Percentiles rank a stretch among this genome's conserved stretches.
Conservation (phyloP, 2,329 filamentous ascomycete genomes). For the Sphaerulina musiva region DNA sequence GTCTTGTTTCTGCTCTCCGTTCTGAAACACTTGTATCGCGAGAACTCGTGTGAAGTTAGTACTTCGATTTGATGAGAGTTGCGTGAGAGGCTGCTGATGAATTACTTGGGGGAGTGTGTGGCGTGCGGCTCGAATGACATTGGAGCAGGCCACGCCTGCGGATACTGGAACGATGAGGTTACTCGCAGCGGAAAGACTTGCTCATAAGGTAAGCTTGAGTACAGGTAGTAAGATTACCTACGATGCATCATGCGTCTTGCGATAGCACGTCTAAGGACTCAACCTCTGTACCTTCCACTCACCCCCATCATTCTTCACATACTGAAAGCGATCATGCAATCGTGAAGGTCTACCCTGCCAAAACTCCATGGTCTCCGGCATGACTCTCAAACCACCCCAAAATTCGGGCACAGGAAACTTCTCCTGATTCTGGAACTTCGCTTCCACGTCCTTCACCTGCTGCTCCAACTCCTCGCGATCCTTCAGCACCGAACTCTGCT, state of each 20-base stretch:
- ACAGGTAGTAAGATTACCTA: no score
- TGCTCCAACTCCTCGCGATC: constrained; percentile 67
- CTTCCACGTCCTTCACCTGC: constrained; percentile 70
- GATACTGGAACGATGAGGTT: neutral
- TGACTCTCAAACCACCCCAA: constrained; percentile 84
- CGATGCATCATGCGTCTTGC: neutral
- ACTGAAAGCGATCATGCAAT: constrained; percentile 88
- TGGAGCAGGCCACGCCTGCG: neutral
- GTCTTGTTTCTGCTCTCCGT: neutral
- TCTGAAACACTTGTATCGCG: neutral
- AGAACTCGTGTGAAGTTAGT: neutral
- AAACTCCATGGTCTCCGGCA: constrained; percentile 85
- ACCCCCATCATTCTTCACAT: constrained; percentile 53
- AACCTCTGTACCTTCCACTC: constrained; percentile 56
- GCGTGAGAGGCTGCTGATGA: neutral
- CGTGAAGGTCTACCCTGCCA: constrained; percentile 89
- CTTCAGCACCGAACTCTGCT: constrained; percentile 70
- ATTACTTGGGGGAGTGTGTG: neutral
- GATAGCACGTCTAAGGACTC: constrained; percentile 52
- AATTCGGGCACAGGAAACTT: constrained; percentile 85
- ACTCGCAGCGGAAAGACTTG: neutral
- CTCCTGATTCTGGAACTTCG: constrained; percentile 65
- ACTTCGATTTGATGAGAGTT: neutral
- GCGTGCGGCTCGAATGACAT: neutral
- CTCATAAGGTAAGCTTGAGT: neutral